A percentile compares a stretch with the other conserved stretches of the same genome.
phyloP scores from a whole-genome alignment of 352 stramenopile genomes.

The Phytopythium boreale region DNA sequence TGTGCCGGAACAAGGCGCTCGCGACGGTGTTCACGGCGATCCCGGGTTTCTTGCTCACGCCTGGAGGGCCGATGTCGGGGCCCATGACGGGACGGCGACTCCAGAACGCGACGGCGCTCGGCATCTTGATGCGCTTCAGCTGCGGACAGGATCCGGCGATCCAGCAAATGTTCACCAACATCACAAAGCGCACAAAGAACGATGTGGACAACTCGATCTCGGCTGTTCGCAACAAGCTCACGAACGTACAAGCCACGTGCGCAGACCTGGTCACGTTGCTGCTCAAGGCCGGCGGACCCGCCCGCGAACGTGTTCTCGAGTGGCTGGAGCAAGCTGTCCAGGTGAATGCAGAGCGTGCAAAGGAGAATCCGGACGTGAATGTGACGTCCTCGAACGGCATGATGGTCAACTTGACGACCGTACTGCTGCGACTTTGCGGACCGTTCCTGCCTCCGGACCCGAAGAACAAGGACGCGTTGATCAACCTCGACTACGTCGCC shows the following conservation, averaged over 20 bases:
- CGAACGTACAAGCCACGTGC: conserved; percentile 56
- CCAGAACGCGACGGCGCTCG: conserved; percentile 77
- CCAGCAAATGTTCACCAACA: conserved; percentile 81
- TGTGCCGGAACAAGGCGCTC: conserved; percentile 69
- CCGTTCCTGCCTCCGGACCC: conserved; percentile 77
- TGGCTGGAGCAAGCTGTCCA: conserved; percentile 78
- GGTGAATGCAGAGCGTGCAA: conserved; percentile 70
- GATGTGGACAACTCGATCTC: conserved; percentile 74
- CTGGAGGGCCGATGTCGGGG: conserved; percentile 14
- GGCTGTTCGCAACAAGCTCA: conserved; percentile 61
- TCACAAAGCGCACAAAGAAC: conserved; percentile 79
- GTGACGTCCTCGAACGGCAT: conserved; percentile 68
- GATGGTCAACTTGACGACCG: conserved; percentile 78
- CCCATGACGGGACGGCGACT: conserved; percentile 65
- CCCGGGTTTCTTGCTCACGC: conserved; percentile 66
- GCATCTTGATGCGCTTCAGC: conserved; percentile 73
- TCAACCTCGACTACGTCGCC: conserved; percentile 56
- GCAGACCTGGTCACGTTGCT: conserved; percentile 69
- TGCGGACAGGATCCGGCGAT: conserved; percentile 66
- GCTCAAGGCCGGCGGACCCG: conserved; percentile 52
- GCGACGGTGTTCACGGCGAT: conserved; percentile 62
- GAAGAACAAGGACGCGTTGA: conserved; percentile 63
- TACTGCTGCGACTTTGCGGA: conserved; percentile 74
- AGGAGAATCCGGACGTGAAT: conserved; percentile 74
- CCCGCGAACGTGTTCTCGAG: conserved; percentile 57